Conservation (phyloP, 2,329 filamentous ascomycete genomes). For the Trichoderma atroviride region DNA sequence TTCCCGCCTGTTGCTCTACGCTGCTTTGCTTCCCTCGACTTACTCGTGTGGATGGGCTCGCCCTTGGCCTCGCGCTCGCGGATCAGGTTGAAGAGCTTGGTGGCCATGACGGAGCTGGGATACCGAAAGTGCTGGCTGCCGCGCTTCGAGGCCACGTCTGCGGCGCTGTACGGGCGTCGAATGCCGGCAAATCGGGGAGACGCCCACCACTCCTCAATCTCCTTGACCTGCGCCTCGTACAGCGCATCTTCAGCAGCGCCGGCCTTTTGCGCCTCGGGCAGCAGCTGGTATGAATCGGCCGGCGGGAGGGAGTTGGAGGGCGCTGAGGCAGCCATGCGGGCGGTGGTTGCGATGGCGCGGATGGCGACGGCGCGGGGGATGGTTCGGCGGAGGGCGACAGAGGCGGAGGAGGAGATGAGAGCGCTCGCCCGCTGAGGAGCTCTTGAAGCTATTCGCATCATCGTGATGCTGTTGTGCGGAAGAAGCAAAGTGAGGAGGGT, state of each 20-base stretch:
- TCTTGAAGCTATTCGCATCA: slow-evolving; percentile 41
- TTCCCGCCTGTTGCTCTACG: neutral
- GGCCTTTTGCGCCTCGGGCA: slow-evolving; percentile 75
- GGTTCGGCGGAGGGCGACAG: slow-evolving; percentile 29
- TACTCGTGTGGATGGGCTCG: slow-evolving; percentile 91
- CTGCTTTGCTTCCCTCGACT: slow-evolving; percentile 37
- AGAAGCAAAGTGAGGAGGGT: neutral
- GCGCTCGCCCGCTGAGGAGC: slow-evolving; percentile 36
- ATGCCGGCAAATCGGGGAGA: slow-evolving; percentile 84
- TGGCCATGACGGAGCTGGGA: slow-evolving; percentile 90
- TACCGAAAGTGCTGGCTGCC: slow-evolving; percentile 86
- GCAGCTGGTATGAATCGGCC: slow-evolving; percentile 82
- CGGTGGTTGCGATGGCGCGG: slow-evolving; percentile 39
- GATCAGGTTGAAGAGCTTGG: slow-evolving; percentile 90
- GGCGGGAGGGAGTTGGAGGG: slow-evolving; percentile 40
- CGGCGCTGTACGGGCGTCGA: slow-evolving; percentile 86
- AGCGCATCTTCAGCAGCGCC: slow-evolving; percentile 82
- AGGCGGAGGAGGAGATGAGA: slow-evolving; percentile 29
- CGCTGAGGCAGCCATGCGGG: slow-evolving; percentile 36
- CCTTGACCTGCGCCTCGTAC: slow-evolving; percentile 79
- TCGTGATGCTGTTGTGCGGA: slow-evolving; percentile 24
- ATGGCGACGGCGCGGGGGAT: slow-evolving; percentile 30
- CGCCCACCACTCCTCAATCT: slow-evolving; percentile 90
- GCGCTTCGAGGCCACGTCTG: slow-evolving; percentile 90
- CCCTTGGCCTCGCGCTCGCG: slow-evolving; percentile 76